These are phyloP conservation scores for Fraxinus pennsylvanica DNA, from an alignment of 257 asterid genomes.

Conservation along the genomic window DNA sequence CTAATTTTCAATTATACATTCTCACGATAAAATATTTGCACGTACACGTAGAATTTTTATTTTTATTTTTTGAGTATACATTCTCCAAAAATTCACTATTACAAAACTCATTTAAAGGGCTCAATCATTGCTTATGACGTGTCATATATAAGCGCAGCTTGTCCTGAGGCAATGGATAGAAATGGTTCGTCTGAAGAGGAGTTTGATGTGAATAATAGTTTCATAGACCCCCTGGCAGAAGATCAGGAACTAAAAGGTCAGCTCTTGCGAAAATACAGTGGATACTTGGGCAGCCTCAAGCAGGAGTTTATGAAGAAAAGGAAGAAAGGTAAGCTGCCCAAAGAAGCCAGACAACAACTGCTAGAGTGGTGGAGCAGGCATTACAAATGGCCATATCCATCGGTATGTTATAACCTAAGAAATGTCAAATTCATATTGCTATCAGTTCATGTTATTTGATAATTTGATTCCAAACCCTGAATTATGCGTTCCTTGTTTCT, in stretches of 20 bases:
- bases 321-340: slow-evolving; percentile 97
- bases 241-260: slow-evolving; percentile 88
- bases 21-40: too few relatives aligned
- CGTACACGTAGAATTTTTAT: too few relatives aligned
- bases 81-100: too few relatives aligned
- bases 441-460: too few relatives aligned
- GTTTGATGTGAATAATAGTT: slow-evolving; percentile 49
- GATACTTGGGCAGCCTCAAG: slow-evolving; percentile 88
- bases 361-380: slow-evolving; percentile 98
- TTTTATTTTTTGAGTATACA: too few relatives aligned
- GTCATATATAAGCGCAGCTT: slow-evolving; percentile 29
- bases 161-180: slow-evolving; percentile 67
- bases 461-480: neutral
- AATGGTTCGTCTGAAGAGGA: slow-evolving; percentile 84
- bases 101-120: too few relatives aligned
- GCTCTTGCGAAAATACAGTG: slow-evolving; percentile 88
- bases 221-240: slow-evolving; percentile 84
- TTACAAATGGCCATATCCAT: slow-evolving; percentile 99
- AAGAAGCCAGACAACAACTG: slow-evolving; percentile 87
- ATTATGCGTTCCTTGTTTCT: neutral
- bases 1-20: too few relatives aligned
- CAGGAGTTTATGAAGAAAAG: slow-evolving; percentile 99
- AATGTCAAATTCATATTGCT: neutral
- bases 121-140: neutral
- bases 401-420: slow-evolving; percentile 46